phyloP scores from a whole-genome alignment of 2,329 filamentous ascomycete species.

The Camillea tinctor region DNA sequence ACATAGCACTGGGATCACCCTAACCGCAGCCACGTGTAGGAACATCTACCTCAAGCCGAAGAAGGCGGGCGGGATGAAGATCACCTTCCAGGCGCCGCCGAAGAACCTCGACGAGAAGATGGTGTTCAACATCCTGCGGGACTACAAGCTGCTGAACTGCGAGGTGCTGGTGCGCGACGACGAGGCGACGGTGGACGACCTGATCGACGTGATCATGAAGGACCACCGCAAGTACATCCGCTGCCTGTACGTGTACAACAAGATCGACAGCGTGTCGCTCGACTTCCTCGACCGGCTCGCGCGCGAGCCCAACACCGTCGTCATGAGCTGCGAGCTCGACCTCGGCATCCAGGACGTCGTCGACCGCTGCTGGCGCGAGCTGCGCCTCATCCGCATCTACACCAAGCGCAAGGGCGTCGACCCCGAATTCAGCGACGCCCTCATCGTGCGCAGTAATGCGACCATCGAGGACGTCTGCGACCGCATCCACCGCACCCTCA shows the following conservation, averaged over 20 bases:
- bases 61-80: constrained; percentile 97
- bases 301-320: constrained; percentile 87
- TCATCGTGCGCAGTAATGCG: constrained; percentile 87
- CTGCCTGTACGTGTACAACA: constrained; percentile 98
- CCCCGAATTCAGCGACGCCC: constrained; percentile 83
- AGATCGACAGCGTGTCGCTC: constrained; percentile 92
- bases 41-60: constrained; percentile 98
- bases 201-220: constrained; percentile 99
- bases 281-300: constrained; percentile 92
- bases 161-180: constrained; percentile 96
- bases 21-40: constrained; percentile 39
- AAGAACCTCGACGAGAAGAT: constrained; percentile 96
- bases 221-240: constrained; percentile 97
- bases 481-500: constrained; percentile 86
- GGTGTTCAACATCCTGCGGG: constrained; percentile 93
- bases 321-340: constrained; percentile 97
- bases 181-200: constrained; percentile 92
- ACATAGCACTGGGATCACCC: neutral
- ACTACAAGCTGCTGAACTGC: constrained; percentile 98
- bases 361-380: constrained; percentile 91
- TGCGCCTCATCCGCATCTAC: constrained; percentile 87
- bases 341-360: constrained; percentile 91
- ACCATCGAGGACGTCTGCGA: constrained; percentile 97
- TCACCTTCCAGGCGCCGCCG: constrained; percentile 86
- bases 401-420: constrained; percentile 94